Base-by-base conservation (phyloP, 352 stramenopile species). In the Pythium brassicae region DNA sequence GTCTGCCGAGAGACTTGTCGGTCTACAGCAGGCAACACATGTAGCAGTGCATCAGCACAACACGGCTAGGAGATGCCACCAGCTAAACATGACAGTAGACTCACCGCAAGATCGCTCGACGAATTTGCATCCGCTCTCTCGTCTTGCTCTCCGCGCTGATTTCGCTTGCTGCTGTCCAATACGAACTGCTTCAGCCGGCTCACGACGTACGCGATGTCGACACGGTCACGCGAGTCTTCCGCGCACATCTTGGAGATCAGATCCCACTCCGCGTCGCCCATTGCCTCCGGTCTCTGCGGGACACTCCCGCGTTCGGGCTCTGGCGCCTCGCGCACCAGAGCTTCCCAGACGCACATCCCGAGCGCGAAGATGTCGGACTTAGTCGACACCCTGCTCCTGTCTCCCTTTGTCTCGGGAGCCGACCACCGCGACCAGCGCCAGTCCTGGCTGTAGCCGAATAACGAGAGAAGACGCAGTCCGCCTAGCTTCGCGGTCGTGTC, bases 311-410 rank as follows among this genome's bases (percentile, higher is more conserved):
- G 3, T 3, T 4, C 26, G 35, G 45, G 2, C 34, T 26, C 9
- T 23, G 20, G 15, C 26, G 40, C 8, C 34, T 55, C 12, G 22
- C 8, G 14, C 19, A 46, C 32, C 54, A 61, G 7, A 7, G 57
- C 57, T 53, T 63, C 53, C 26, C 48, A 23, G 17, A 71, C 51
- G 35, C 57, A 66, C 53, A 69, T 66, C 0, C 61, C 65, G 25
- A 72, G 63, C 49, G 68, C 70, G 15, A 64, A 75, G 17, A 72
- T 44, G 20, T 75, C 64, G 11, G 57, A 70, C 11, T 45, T 55
- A 10, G 57, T 39, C 45, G 45, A 25, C 10, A 8, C 10, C 25
- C 54, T 9, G 2, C 25, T 11, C 4, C 51, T 55, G 10, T 63
- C 46, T 1, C 19, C 23, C 11, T 54, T 29, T 10, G 7, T 20